Conservation (phyloP, 2,329 filamentous ascomycete genomes). For the Aspergillus brasiliensis region DNA sequence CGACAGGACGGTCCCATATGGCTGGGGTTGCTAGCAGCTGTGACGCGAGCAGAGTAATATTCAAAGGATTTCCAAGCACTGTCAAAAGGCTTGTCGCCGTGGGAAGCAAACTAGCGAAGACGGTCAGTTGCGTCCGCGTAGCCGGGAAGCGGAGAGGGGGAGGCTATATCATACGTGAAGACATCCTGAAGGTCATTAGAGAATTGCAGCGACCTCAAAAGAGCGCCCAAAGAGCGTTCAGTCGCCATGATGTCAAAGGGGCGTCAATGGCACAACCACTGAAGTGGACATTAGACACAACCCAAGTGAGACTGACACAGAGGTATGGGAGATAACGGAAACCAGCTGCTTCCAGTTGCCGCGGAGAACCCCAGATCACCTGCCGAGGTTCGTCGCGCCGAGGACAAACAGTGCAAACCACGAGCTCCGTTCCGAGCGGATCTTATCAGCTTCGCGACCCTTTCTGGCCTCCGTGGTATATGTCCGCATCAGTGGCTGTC, state of each 20-base stretch:
- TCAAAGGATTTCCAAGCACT: constrained; percentile 61
- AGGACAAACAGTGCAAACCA: constrained; percentile 33
- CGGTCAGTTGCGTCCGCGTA: constrained; percentile 15
- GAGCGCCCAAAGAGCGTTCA: constrained; percentile 61
- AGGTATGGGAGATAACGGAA: not conserved
- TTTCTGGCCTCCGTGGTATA: not conserved
- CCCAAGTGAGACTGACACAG: not conserved
- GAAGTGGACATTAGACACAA: constrained; percentile 11
- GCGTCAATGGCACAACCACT: not conserved
- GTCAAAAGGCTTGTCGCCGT: constrained; percentile 50
- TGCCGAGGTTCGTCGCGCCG: constrained; percentile 33
- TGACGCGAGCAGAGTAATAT: constrained; percentile 61
- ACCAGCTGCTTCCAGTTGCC: constrained; percentile 11
- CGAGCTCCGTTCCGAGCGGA: not conserved
- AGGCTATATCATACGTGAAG: constrained; percentile 49
- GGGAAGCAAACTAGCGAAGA: constrained; percentile 52
- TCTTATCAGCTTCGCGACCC: constrained; percentile 5
- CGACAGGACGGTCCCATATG: constrained; percentile 59
- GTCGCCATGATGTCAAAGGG: constrained; percentile 52
- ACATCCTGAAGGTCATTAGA: constrained; percentile 62
- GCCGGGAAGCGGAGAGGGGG: constrained; percentile 3
- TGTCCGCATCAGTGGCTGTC: constrained; percentile 9
- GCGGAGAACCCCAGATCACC: constrained; percentile 36
- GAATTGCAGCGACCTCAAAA: constrained; percentile 62
- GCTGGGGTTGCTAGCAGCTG: constrained; percentile 62